phyloP scores from a whole-genome alignment of 192 early-diverging fungal genomes.

The Linnemannia hyalina region DNA sequence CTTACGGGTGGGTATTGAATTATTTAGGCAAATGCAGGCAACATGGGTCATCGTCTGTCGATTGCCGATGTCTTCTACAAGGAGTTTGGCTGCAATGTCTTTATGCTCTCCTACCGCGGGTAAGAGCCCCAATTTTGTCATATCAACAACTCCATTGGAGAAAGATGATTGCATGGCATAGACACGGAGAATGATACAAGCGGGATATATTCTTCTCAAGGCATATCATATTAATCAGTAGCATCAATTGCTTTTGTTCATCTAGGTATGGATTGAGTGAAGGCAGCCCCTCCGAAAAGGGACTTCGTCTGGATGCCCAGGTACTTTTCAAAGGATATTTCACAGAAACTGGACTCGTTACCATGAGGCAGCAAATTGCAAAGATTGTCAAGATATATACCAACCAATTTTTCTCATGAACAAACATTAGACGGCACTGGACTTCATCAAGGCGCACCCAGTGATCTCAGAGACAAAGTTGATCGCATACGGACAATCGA shows the following conservation, averaged over 20 bases:
- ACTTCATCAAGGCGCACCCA: slow-evolving; percentile 85
- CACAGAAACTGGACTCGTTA: background rate
- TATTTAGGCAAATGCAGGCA: slow-evolving; percentile 93
- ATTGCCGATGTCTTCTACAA: slow-evolving; percentile 84
- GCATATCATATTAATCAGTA: background rate
- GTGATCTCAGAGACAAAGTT: slow-evolving; percentile 81
- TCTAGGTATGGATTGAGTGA: slow-evolving; percentile 88
- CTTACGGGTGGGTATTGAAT: slow-evolving; percentile 1
- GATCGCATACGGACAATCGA: slow-evolving; percentile 93
- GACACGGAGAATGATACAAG: background rate
- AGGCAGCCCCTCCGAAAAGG: slow-evolving; percentile 88
- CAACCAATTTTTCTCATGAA: background rate
- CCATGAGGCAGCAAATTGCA: background rate
- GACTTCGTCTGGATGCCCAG: slow-evolving; percentile 90
- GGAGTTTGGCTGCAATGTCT: slow-evolving; percentile 83
- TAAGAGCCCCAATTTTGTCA: slow-evolving; percentile 40
- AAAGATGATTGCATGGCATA: background rate
- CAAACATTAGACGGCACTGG: slow-evolving; percentile 76
- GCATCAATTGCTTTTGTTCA: slow-evolving; percentile 2
- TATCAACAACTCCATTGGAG: no score
- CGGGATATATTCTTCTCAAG: background rate
- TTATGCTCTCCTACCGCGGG: slow-evolving; percentile 99
- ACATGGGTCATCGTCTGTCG: slow-evolving; percentile 97
- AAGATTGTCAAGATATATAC: background rate
- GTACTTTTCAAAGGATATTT: slow-evolving; percentile 42